Evolutionary conservation across 257 asterid species (phyloP), one percentile per base, ranked within the genome.

Genomic region (Gentiana macrophylla): DNA sequence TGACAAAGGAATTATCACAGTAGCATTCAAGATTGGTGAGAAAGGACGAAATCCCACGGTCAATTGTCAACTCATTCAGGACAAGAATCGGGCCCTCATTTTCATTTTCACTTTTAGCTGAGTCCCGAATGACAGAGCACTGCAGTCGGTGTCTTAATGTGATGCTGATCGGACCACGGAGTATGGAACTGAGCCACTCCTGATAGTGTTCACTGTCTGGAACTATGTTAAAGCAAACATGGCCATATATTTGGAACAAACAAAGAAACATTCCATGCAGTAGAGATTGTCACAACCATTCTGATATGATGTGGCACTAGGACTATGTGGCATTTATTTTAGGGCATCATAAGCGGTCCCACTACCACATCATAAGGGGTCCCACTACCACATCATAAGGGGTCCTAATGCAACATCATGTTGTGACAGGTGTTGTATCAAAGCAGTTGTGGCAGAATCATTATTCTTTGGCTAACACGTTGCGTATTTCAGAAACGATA

Each of bases 31-130:
- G 74, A 72, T 92, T 84, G 43, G 98, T 83, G 61, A 92, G 93
- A 79, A 73, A 92, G 0, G 98, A 88, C 2, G 98, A 83, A 55
- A 88, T 83, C 37, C 98, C 98, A 49, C 98, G 95, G 68, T 92
- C 98, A 46, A 92, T 92, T 43, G 98, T 88, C 36, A 92, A 97
- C 79, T 92, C 98, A 56, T 92, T 92, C 36, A 92, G 70, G 54
- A 88, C 95, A 57, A 92, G 81, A 70, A 85, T 74, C 12, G 97
- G 94, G 53, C 83, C 97, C 69, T 87, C 96, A 46, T 69, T 81
- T 65, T 91, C 98, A 53, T 68, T 59, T 66, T 92, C 94, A 70
- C 79, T 83, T 69, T 85, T 83, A 36, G 98, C 98, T 12, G 76
- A 80, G 57, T 81, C 94, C 44, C 94, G 76, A 61, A 92, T 77